These are phyloP conservation scores for Aspergillus sp. DNA, from an alignment of 2,329 filamentous ascomycete genomes.

Conservation along the genomic window DNA sequence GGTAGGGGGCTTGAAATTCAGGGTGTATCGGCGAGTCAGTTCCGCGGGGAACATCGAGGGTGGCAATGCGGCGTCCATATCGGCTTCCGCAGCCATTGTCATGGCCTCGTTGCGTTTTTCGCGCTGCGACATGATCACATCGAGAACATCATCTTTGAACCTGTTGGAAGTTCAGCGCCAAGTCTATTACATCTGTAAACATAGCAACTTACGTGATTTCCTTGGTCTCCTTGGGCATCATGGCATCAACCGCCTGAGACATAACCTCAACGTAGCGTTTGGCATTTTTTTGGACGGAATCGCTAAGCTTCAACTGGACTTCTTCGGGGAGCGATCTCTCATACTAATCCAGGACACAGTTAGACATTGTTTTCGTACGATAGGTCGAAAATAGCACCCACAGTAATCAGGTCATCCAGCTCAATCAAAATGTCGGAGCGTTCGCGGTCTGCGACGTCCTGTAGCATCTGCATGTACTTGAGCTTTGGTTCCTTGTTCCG, in stretches of 20 bases:
- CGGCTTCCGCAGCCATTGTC: conserved; percentile 63
- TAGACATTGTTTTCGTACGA: not conserved
- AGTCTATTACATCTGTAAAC: not conserved
- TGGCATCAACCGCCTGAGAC: conserved; percentile 81
- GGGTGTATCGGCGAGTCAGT: conserved; percentile 87
- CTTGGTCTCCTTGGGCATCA: conserved; percentile 74
- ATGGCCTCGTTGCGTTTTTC: conserved; percentile 81
- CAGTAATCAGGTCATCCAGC: conserved; percentile 78
- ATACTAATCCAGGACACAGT: conserved; percentile 54
- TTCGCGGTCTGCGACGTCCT: conserved; percentile 80
- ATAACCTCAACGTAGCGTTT: conserved; percentile 94
- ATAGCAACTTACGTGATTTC: conserved; percentile 67
- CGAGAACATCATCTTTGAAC: conserved; percentile 96
- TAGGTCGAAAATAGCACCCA: conserved; percentile 40
- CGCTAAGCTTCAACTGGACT: conserved; percentile 65
- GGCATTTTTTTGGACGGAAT: conserved; percentile 85
- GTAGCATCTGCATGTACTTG: conserved; percentile 87
- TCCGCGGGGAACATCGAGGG: conserved; percentile 86
- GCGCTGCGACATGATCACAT: conserved; percentile 93
- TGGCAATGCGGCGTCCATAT: conserved; percentile 62
- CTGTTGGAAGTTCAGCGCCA: conserved; percentile 45
- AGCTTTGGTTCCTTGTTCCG: conserved; percentile 61
- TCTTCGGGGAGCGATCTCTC: conserved; percentile 70
- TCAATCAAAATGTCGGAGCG: conserved; percentile 79
- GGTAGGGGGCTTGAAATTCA: conserved; percentile 93